phyloP scores from a whole-genome alignment of 179 eudicot species.

The Patellifolia procumbens region DNA sequence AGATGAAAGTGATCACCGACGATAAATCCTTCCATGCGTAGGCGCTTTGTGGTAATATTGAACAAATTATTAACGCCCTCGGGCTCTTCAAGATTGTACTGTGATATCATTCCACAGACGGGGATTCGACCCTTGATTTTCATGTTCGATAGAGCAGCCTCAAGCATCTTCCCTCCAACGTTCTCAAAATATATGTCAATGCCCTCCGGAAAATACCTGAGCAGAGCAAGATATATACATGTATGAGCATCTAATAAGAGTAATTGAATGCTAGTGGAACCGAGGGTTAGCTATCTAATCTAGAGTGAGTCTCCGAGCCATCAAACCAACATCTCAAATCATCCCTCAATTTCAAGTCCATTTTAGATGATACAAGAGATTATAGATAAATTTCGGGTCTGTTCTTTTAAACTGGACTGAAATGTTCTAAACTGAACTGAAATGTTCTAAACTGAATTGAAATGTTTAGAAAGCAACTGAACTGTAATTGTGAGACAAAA shows the following conservation, averaged over 20 bases:
- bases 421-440: too few relatives aligned
- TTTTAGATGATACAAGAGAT: too few relatives aligned
- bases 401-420: too few relatives aligned
- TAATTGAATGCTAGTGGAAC: not conserved
- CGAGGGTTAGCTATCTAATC: too few relatives aligned
- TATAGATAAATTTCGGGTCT: too few relatives aligned
- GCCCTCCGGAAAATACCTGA: slow-evolving; percentile 31
- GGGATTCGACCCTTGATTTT: slow-evolving; percentile 28
- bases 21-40: slow-evolving; percentile 32
- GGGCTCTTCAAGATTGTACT: slow-evolving; percentile 25
- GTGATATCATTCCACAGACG: slow-evolving; percentile 30
- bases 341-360: too few relatives aligned
- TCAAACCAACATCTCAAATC: too few relatives aligned
- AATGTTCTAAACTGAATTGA: too few relatives aligned
- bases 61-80: slow-evolving; percentile 29
- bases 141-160: slow-evolving; percentile 29
- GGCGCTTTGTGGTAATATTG: slow-evolving; percentile 10
- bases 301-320: too few relatives aligned
- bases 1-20: slow-evolving; percentile 20
- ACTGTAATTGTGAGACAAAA: too few relatives aligned
- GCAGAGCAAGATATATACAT: not conserved
- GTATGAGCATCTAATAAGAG: not conserved
- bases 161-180: slow-evolving; percentile 36
- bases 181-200: slow-evolving; percentile 34
- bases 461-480: too few relatives aligned